Base-by-base conservation (phyloP, 257 asterid genomes). In the Ocimum tenuiflorum region DNA sequence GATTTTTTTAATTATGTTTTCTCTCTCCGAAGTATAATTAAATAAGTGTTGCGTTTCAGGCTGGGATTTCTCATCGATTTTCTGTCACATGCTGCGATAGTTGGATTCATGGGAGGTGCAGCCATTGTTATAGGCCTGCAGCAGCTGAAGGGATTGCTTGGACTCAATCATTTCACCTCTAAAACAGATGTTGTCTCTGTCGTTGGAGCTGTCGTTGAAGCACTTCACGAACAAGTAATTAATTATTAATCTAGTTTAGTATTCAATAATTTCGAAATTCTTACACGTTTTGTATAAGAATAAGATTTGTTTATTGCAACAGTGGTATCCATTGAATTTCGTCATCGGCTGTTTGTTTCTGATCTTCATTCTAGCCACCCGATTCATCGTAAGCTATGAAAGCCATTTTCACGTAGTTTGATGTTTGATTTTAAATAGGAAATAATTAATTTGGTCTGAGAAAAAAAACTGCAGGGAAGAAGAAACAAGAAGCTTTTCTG, bases 21-120 rank as follows among this genome's bases (percentile, higher is more conserved):
- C 8, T 9, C 13, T 43, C 15, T 14, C 20, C 20, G 51, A 35
- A 35, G 10, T 35, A 9, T 8, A 8, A 7, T 60, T 12, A 13
- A 6, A 11, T 19, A 0, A 9, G 29, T 29, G 2, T 0, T 45
- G 6, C 27, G 3, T 9, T 4, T 11, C 69, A 68, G 74, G 71
- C n/a, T 89, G 81, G 97, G 97, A n/a, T 87, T 89, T 72, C 81
- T 89, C 3, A 85, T 89, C 60, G 97, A 87, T 75, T 89, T 87
- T 70, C 85, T 87, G 11, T 87, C 97, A 7, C 97, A 89, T 74
- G 94, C 97, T 49, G 95, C 95, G 0, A 69, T 87, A 42, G 89
- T 89, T 42, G 97, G 97, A 62, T 89, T 89, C 76, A 87, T 89
- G 94, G 95, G 86, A 17, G 95, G 94, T 36, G 91, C 94, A 23